Conservation (phyloP, 495 filamentous ascomycete genomes). For the Penicillium robsamsonii region DNA sequence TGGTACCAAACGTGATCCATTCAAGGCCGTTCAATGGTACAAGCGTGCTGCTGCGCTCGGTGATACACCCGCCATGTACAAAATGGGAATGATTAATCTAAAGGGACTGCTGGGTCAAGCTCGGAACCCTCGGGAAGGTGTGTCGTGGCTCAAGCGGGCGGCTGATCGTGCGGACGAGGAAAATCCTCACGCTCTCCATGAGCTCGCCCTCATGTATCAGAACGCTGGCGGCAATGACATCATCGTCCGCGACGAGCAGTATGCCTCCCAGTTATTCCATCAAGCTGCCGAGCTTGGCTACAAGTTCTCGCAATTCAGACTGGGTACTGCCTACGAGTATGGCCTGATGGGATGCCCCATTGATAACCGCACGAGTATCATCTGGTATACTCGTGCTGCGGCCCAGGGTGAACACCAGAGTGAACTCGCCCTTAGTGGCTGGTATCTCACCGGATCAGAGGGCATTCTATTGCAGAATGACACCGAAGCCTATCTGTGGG, state of each 20-base stretch:
- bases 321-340: conserved; percentile 88
- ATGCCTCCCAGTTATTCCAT: conserved; percentile 75
- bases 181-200: conserved; percentile 94
- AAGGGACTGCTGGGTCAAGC: conserved; percentile 92
- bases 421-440: conserved; percentile 88
- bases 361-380: conserved; percentile 78
- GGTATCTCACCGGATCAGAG: conserved; percentile 92
- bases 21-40: conserved; percentile 98
- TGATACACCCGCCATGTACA: conserved; percentile 94
- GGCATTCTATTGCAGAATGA: conserved; percentile 89
- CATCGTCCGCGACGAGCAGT: conserved; percentile 74
- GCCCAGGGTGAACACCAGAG: conserved; percentile 93
- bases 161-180: conserved; percentile 83
- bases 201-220: conserved; percentile 85
- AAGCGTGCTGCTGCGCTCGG: conserved; percentile 86
- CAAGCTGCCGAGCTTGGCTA: conserved; percentile 90
- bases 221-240: conserved; percentile 63
- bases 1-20: conserved; percentile 82
- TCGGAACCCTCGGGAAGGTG: conserved; percentile 77
- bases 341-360: conserved; percentile 78
- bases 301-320: conserved; percentile 89
- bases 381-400: conserved; percentile 90
- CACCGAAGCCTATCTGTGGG: conserved; percentile 96
- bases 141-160: conserved; percentile 89
- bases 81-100: conserved; percentile 91